A percentile compares a stretch with the other conserved stretches of the same genome.
phyloP scores from a whole-genome alignment of 768 basidiomycete genomes.

The Tulasnella calospora region DNA sequence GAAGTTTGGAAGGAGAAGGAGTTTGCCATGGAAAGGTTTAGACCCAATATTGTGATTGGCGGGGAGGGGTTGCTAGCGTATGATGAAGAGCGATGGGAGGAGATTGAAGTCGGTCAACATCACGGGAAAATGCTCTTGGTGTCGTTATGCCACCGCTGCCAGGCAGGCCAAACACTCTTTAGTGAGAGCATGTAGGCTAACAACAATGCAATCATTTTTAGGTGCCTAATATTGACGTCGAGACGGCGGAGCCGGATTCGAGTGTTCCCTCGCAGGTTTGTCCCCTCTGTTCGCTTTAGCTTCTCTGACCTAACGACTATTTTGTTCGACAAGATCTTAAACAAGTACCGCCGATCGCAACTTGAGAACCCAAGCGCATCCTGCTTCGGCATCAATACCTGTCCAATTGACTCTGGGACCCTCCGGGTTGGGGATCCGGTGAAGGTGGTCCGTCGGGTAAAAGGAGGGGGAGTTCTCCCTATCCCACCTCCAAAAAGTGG shows the following conservation, averaged over 20 bases:
- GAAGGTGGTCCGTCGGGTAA: conserved; percentile 35
- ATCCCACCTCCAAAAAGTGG: conserved; percentile 12
- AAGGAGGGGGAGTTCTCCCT: conserved; percentile 8
- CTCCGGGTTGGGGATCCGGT: conserved; percentile 61
- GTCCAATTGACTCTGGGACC: conserved; percentile 48
- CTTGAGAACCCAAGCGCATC: conserved; percentile 47
- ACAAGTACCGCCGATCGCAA: conserved; percentile 67
- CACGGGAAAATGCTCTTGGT: conserved; percentile 50
- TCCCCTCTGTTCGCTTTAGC: neutral
- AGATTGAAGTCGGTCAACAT: conserved; percentile 47
- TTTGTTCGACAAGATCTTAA: conserved; percentile 49
- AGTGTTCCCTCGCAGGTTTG: conserved; percentile 54
- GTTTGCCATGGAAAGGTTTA: conserved; percentile 62
- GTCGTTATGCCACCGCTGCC: conserved; percentile 63
- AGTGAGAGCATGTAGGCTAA: conserved; percentile 3
- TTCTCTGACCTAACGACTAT: neutral
- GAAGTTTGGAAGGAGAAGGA: conserved; percentile 47
- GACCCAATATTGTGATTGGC: conserved; percentile 67
- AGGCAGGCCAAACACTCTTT: conserved; percentile 45
- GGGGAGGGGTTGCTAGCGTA: conserved; percentile 59
- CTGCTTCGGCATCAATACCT: conserved; percentile 65
- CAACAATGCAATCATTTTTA: conserved; percentile 34
- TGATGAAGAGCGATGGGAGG: conserved; percentile 65
- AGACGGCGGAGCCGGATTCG: conserved; percentile 58
- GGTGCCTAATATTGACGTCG: conserved; percentile 69